Base-by-base conservation (phyloP, 768 basidiomycete species). In the Tulasnella sp. region DNA sequence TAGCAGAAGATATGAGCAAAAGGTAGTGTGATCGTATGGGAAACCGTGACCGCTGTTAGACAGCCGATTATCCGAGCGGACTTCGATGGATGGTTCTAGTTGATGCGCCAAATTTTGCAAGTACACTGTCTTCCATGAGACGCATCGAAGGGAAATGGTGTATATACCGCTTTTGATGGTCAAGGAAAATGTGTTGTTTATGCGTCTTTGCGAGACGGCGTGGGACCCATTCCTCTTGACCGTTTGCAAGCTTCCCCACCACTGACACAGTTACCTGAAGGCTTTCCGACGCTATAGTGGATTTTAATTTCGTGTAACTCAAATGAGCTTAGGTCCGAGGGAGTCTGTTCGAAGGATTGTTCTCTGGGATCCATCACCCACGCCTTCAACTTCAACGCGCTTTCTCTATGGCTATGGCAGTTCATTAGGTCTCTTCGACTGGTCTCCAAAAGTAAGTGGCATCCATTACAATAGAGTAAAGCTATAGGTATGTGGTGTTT, bases 361-460 rank as follows among this genome's bases (percentile, higher is more conserved):
- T 71, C 23, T 77, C 16, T 77, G 77, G 77, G 77, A 77, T 42
- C 77, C 77, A 11, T 40, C 42, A 7, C 42, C 46, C 7, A 73
- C 39, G 6, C 74, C 44, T 10, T 77, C 77, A 16, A 57, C 26
- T 10, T 77, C 77, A 7, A 57, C 26, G 35, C 37, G 77, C 29
- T 77, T 77, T 55, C 40, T 77, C 39, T 67, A 40, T 13, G 77
- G 67, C 11, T 70, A 77, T 9, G 69, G 69, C 40, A 77, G 26
- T 67, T 44, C 77, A 1, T 11, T 77, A 29, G 70, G 70, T 32
- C 44, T 77, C 32, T 77, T 40, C 32, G 46, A 57, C 44, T 77
- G 77, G 77, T 29, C 39, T n/a, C 77, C 69, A 2, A 71, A 39
- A 11, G 61, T 57, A 11, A 20, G 42, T 32, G 23, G 1, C 32